Conservation (phyloP, 192 early-diverging fungal genomes). For the Cladochytrium replicatum region DNA sequence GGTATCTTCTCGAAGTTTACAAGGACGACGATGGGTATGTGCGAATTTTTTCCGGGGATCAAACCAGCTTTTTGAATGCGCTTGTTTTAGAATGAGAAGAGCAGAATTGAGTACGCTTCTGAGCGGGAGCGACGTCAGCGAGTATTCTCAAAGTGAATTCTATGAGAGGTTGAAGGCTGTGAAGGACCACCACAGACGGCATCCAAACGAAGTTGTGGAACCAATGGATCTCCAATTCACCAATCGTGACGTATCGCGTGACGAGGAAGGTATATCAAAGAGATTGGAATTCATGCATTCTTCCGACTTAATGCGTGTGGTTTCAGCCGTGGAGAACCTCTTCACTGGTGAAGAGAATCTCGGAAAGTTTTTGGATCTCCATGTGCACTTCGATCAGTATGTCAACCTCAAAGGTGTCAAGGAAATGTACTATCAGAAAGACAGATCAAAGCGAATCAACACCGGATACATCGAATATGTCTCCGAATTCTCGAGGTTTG, state of each 20-base stretch:
- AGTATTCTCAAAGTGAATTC: too few species aligned
- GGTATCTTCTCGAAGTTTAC: conserved; percentile 54
- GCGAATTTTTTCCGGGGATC: too few species aligned
- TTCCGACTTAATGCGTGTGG: too few species aligned
- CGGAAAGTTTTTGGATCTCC: conserved; percentile 80
- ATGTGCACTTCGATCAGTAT: conserved; percentile 68
- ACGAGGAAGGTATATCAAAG: conserved; percentile 40
- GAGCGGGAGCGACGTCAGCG: too few species aligned
- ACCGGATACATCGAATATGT: conserved; percentile 71
- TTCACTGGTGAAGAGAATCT: conserved; percentile 88
- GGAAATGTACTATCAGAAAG: too few species aligned
- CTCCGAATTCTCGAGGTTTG: conserved; percentile 51
- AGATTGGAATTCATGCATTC: too few species aligned
- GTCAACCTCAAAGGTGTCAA: conserved; percentile 65
- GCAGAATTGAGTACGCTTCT: too few species aligned
- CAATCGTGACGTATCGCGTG: conserved; percentile 37
- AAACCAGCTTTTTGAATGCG: too few species aligned
- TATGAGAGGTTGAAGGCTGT: conserved; percentile 70
- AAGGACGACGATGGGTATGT: conserved; percentile 67
- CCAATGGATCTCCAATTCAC: conserved; percentile 74
- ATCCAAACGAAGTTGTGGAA: conserved; percentile 65
- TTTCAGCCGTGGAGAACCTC: conserved; percentile 70
- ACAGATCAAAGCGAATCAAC: conserved; percentile 29
- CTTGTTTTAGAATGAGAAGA: too few species aligned
- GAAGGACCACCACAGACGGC: conserved; percentile 68